Evolutionary conservation across 1,139 yeast genomes (phyloP).

Genomic region (Suhomyces maxii): DNA sequence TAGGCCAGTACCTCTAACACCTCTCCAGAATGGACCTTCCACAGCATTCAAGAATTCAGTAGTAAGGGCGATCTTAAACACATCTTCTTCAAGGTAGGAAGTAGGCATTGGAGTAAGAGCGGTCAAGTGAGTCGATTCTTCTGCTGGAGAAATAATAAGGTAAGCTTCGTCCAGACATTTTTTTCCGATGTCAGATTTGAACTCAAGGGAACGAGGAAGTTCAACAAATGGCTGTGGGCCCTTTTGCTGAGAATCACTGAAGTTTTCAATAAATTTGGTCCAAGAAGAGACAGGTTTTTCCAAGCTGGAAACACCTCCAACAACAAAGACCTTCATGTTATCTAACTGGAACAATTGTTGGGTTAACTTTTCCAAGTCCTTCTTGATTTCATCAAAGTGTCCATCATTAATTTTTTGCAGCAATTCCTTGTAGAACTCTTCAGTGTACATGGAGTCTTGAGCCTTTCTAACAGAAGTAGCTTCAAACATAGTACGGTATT

Average conservation of each 20-base stretch:
- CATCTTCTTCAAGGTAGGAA: conserved; percentile 64
- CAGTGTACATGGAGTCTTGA: conserved; percentile 65
- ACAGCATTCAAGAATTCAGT: conserved; percentile 78
- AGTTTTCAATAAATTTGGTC: conserved; percentile 42
- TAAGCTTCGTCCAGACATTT: conserved; percentile 56
- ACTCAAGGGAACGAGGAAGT: conserved; percentile 56
- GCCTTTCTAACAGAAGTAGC: conserved; percentile 65
- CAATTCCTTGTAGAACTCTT: conserved; percentile 53
- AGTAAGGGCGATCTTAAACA: conserved; percentile 70
- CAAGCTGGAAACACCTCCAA: conserved; percentile 62
- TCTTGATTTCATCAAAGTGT: conserved; percentile 44
- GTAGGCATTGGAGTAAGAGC: conserved; percentile 64
- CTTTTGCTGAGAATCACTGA: conserved; percentile 1
- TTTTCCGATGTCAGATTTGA: conserved; percentile 58
- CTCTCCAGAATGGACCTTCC: conserved; percentile 98
- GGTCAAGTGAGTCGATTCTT: conserved; percentile 79
- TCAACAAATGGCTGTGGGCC: conserved; percentile 22
- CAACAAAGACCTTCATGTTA: conserved; percentile 67
- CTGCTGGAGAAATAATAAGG: conserved; percentile 76
- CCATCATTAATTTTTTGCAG: conserved; percentile 55
- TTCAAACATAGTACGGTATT: conserved; percentile 53
- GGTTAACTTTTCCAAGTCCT: conserved; percentile 60
- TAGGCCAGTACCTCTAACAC: conserved; percentile 91
- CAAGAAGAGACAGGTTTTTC: conserved; percentile 63
- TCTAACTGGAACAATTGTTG: conserved; percentile 53